Evolutionary conservation across 179 eudicot species (phyloP).

Genomic region (Gypsophila paniculata): DNA sequence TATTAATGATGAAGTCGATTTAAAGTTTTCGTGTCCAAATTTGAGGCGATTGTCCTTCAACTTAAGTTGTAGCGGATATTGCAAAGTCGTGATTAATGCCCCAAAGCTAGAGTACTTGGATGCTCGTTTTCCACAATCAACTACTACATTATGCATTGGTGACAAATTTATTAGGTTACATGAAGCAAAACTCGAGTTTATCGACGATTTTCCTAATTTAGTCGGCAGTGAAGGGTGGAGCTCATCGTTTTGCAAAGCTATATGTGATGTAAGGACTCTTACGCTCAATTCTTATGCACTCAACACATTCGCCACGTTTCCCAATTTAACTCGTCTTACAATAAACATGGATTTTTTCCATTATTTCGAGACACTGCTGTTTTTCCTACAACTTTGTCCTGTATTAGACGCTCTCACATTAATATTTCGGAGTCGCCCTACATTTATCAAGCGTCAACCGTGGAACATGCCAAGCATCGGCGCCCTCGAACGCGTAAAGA

Average conservation of each 20-base stretch:
- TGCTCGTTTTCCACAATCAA: neutral
- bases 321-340: neutral
- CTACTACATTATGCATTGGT: too few relatives aligned
- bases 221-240: too few relatives aligned
- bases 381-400: neutral
- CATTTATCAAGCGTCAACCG: too few relatives aligned
- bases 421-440: neutral
- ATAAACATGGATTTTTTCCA: neutral
- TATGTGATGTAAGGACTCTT: slow-evolving; percentile 2
- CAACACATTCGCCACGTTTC: neutral
- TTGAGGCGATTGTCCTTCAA: neutral
- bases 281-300: neutral
- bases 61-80: neutral
- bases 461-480: too few relatives aligned
- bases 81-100: neutral
- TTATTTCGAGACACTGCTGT: neutral
- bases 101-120: neutral
- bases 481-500: too few relatives aligned
- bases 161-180: neutral
- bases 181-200: neutral
- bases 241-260: neutral
- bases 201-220: too few relatives aligned
- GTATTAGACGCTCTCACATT: neutral
- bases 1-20: too few relatives aligned
- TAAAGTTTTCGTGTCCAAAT: neutral